Evolutionary conservation across 164 flowering plant species (phyloP).

Genomic region (Umbilicus rupestris): DNA sequence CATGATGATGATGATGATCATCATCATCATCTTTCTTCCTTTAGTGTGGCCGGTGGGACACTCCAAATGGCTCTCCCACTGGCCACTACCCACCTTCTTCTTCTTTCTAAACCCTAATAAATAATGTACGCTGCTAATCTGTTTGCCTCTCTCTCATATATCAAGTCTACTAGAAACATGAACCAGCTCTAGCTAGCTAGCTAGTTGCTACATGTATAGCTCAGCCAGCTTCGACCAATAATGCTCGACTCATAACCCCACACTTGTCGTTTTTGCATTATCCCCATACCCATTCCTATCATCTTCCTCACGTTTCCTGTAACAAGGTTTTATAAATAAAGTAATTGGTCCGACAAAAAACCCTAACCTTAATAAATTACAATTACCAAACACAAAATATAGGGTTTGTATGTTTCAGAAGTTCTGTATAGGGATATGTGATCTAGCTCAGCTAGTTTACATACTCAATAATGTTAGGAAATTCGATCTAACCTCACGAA

Average conservation of each 20-base stretch:
- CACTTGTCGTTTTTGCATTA: not conserved
- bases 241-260: not conserved
- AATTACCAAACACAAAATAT: too few relatives aligned
- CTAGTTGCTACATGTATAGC: conserved; percentile 1
- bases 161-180: not conserved
- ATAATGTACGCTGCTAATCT: not conserved
- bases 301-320: not conserved
- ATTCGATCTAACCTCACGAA: too few relatives aligned
- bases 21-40: not conserved
- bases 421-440: too few relatives aligned
- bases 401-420: too few relatives aligned
- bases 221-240: not conserved
- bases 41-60: conserved; percentile 4
- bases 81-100: not conserved
- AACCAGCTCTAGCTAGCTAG: conserved; percentile 6
- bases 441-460: too few relatives aligned
- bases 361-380: too few relatives aligned
- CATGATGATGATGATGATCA: not conserved
- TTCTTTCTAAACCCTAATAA: not conserved
- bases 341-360: too few relatives aligned
- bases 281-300: not conserved
- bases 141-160: not conserved
- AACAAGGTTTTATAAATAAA: not conserved
- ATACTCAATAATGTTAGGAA: too few relatives aligned
- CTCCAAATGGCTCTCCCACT: not conserved